Percentiles rank a stretch among this genome's conserved stretches.
phyloP scores from a whole-genome alignment of 495 filamentous ascomycete genomes.

The Neurospora sp. region DNA sequence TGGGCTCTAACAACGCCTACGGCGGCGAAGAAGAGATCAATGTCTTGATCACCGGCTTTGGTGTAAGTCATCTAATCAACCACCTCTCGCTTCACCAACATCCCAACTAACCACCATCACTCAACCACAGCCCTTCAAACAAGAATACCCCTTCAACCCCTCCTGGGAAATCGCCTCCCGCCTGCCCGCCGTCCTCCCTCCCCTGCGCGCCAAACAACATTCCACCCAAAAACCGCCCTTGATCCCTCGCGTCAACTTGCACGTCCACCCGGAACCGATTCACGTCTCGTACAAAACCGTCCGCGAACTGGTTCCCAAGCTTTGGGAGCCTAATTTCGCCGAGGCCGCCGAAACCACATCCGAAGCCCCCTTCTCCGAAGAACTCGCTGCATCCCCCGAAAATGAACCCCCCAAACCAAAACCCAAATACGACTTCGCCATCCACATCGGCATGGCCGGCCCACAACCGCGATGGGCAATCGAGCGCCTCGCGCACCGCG shows the following conservation, averaged over 20 bases:
- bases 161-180: slow-evolving; percentile 54
- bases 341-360: background rate
- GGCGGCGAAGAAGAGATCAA: slow-evolving; percentile 41
- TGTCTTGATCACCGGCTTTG: slow-evolving; percentile 65
- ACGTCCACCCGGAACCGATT: slow-evolving; percentile 56
- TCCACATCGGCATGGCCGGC: slow-evolving; percentile 78
- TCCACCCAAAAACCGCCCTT: slow-evolving; percentile 12
- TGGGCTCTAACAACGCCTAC: slow-evolving; percentile 28
- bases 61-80: slow-evolving; percentile 36
- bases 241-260: slow-evolving; percentile 49
- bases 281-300: slow-evolving; percentile 60
- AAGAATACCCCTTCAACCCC: slow-evolving; percentile 54
- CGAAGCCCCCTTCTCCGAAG: slow-evolving; percentile 2
- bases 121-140: slow-evolving; percentile 52
- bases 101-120: background rate
- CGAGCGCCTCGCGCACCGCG: slow-evolving; percentile 61
- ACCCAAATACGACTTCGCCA: slow-evolving; percentile 47
- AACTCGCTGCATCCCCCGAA: slow-evolving; percentile 1
- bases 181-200: slow-evolving; percentile 43
- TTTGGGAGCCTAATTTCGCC: slow-evolving; percentile 28
- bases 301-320: slow-evolving; percentile 46
- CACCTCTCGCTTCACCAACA: background rate
- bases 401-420: background rate
- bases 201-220: slow-evolving; percentile 22
- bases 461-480: slow-evolving; percentile 57